Evolutionary conservation across 768 basidiomycete species (phyloP), one percentile per base, ranked within the genome.

Genomic region (Amyloporia xantha): DNA sequence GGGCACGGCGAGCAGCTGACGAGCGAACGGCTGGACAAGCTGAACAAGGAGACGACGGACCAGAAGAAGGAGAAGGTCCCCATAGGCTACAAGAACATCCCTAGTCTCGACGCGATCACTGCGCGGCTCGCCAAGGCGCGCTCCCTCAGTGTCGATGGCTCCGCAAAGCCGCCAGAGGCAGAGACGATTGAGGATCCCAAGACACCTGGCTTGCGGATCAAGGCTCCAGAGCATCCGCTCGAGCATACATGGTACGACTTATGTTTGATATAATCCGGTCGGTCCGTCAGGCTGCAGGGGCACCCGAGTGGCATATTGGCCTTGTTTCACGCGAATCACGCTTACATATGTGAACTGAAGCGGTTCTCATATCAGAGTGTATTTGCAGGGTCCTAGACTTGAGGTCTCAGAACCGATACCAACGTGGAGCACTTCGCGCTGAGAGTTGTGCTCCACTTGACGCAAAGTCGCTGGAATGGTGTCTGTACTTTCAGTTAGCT

Each of bases 81-180:
- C 30, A 59, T 67, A n/a, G 89, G 89, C 20, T 91, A 89, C 68
- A 91, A 90, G 81, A 91, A 90, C 60, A 86, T 91, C 38, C 90
- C 90, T 12, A 81, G 78, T 53, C 77, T 92, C 47, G 88, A 91
- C 60, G 86, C 85, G 24, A 91, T 92, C 69, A 86, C 89, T 1
- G 84, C 84, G 26, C 79, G 85, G 30, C 68, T 91, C 50, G 85
- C 81, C 45, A 85, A 85, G 68, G 72, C 83, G 24, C 72, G 84
- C 46, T 72, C 80, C 28, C 73, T 90, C 44, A 73, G 70, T 54
- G 54, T 76, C 39, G 76, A 78, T 46, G 75, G 86, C 13, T 78
- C 81, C 3, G 70, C 81, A 5, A 81, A 78, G 54, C 85, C 86
- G 2, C 84, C 86, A 4, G 87, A 87, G 52, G 75, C 85, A 20